phyloP scores from a whole-genome alignment of 169 alveolate species.

The Babesia ovata region DNA sequence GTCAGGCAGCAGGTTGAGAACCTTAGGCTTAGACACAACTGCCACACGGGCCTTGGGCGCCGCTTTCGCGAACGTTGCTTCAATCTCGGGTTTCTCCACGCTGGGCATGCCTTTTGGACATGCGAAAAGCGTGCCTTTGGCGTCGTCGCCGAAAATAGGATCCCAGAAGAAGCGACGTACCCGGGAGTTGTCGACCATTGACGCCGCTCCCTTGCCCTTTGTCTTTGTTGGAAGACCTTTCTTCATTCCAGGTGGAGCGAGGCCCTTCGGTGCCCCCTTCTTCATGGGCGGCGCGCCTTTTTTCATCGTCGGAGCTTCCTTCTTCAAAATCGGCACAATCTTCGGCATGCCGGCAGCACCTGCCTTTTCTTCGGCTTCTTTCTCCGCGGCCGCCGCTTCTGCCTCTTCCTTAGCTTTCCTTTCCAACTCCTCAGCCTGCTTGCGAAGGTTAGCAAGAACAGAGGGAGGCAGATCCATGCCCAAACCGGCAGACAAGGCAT shows the following conservation, averaged over 20 bases:
- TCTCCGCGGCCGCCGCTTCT: conserved; percentile 58
- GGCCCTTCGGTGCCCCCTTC: conserved; percentile 73
- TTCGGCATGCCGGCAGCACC: conserved; percentile 72
- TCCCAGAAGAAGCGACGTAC: conserved; percentile 89
- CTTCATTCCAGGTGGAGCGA: conserved; percentile 49
- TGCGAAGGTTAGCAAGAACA: conserved; percentile 65
- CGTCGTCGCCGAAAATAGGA: conserved; percentile 85
- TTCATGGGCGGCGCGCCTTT: conserved; percentile 65
- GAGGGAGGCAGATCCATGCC: conserved; percentile 66
- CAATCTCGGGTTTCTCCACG: conserved; percentile 79
- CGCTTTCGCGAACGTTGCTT: conserved; percentile 77
- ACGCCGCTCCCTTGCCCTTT: conserved; percentile 28
- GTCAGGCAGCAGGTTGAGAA: conserved; percentile 86
- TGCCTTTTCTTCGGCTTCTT: conserved; percentile 39
- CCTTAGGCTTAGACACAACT: conserved; percentile 43
- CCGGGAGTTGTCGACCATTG: conserved; percentile 78
- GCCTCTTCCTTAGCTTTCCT: conserved; percentile 59
- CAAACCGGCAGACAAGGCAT: conserved; percentile 64
- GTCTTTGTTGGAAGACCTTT: conserved; percentile 38
- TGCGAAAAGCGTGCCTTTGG: conserved; percentile 84
- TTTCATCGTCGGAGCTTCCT: conserved; percentile 58
- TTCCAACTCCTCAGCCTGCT: conserved; percentile 61
- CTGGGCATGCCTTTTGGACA: conserved; percentile 76
- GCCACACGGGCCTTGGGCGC: conserved; percentile 62
- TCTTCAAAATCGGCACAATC: conserved; percentile 75